Base-by-base conservation (phyloP, 2,329 filamentous ascomycete genomes). In the Emydomyces testavorans region DNA sequence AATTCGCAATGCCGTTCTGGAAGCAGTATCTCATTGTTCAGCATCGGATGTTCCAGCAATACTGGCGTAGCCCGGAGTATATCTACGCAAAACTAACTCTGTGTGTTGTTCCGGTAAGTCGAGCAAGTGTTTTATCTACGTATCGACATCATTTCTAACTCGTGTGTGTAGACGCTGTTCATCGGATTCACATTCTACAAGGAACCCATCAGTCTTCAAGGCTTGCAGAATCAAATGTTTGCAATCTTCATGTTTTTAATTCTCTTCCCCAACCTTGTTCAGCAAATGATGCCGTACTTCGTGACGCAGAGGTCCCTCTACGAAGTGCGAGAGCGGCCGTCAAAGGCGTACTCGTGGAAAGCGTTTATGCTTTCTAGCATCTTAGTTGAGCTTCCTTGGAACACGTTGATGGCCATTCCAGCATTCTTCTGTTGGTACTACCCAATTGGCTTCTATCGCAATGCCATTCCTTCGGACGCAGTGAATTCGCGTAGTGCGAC, bases 221-320 rank as follows among this genome's bases (percentile, higher is more conserved):
- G 87, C 54, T 72, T 94, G 3, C 85, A 90, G 66, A 93, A 93
- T 68, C 85, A 93, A 62, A 87, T 92, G 79, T 93, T 93, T 62
- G 76, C 80, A 63, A 83, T 94, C 56, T 94, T 94, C 76, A 85
- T 92, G 75, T 68, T 92, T 49, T 71, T 84, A 50, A 90, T 82
- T 36, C 79, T 93, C 60, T 93, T 94, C 61, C 83, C 83, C 50
- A 69, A 70, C 55, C 55, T 71, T 41, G 63, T 68, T 6, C 67
- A 71, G 49, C 67, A 77, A 55, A 77, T 79, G 53, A 76, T 78
- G 66, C 77, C 77, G 1, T 65, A 75, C 35, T 80, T 79, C 58
- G 68, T 76, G 41, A 76, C 72, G 1, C 75, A 79, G 57, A 71
- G 77, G 41, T 70, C 73, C 2, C 65, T 80, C 4, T 79, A 79